Evolutionary conservation across 768 basidiomycete genomes (phyloP), one percentile per base, ranked within the genome.

Genomic region (Kondoa malvinella): DNA sequence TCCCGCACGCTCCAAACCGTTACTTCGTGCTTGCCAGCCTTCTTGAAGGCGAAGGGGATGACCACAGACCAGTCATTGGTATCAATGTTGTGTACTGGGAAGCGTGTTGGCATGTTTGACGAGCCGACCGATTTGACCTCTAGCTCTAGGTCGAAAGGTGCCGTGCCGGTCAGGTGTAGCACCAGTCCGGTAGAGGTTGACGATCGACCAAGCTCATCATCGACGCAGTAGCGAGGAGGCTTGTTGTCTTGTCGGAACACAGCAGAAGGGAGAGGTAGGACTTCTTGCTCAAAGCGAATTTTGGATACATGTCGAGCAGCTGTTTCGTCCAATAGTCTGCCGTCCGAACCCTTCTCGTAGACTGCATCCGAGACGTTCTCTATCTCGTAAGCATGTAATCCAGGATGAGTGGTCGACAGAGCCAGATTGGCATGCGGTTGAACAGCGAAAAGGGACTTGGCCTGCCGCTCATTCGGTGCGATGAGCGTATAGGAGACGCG

Each of bases 91-190:
- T 78, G 79, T 56, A 92, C 79, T 0, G 79, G 83, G 73, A 82
- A 81, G 32, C 76, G 80, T 67, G 84, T 82, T 58, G 85, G 78
- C 65, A 85, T 82, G 73, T 85, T 87, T 21, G 86, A 81, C 21
- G 84, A 86, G 40, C 90, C 79, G 87, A 87, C 75, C 84, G 86
- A 75, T 85, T 85, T 16, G 83, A 87, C 60, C 30, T 76, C 73
- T 50, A 97, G 76, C 30, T 84, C 79, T 16, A 96, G 77, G 60
- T 80, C 81, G 80, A 95, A 99, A 1, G 95, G 95, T 3, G 92
- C 85, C 25, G 85, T 82, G 25, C 95, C 95, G 67, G 86, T 83
- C 2, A 99, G 79, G 2, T 85, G 72, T 68, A 99, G 77, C 40
- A 82, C 86, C 69, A 89, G 86, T 17, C 75, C 30, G 80, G 72